Base-by-base conservation (phyloP, 2,329 filamentous ascomycete genomes). In the Aureobasidium sp. region DNA sequence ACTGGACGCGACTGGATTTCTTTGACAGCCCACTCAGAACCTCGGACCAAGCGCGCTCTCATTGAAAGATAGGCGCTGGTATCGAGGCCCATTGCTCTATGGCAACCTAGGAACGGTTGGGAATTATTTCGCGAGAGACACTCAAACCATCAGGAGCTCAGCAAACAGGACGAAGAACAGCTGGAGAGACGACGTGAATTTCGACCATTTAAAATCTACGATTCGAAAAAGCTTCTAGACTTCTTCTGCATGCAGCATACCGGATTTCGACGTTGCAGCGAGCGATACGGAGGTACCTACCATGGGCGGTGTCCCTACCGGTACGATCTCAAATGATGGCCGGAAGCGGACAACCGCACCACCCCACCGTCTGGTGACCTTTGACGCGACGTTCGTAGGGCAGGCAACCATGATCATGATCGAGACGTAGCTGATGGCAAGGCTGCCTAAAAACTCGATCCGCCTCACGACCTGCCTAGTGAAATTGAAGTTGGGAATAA, bases 391-490 rank as follows among this genome's bases (percentile, higher is more conserved):
- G n/a, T 22, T 41, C 3, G 36, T 42, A 29, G 25, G 22, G 36
- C 51, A 41, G 51, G 51, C 37, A 42, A 42, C 51, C 51, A 31
- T 22, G 47, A 51, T 42, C 36, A 55, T 41, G 37, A 41, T 55
- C 25, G 39, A 36, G n/a, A 34, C 20, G 34, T n/a, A 44, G 52
- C 52, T 53, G 51, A 42, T 31, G 39, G 41, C 53, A 45, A 45
- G 53, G 53, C 53, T 57, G 53, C 53, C 53, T 57, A 45, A 45
- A 44, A 31, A 44, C 11, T 56, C 52, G 49, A 25, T 27, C 52
- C n/a, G n/a, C 53, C 53, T 45, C 53, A 42, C 20, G 22, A 12
- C 22, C 25, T 42, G 25, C 51, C 51, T 42, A 36, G 36, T 42
- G 42, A 37, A 37, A 31, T 17, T n/a, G 15, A 29, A n/a, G 20